Evolutionary conservation across 305 asterid genomes (phyloP), one percentile per base, ranked within the genome.

Genomic region (Fraxinus albicans): DNA sequence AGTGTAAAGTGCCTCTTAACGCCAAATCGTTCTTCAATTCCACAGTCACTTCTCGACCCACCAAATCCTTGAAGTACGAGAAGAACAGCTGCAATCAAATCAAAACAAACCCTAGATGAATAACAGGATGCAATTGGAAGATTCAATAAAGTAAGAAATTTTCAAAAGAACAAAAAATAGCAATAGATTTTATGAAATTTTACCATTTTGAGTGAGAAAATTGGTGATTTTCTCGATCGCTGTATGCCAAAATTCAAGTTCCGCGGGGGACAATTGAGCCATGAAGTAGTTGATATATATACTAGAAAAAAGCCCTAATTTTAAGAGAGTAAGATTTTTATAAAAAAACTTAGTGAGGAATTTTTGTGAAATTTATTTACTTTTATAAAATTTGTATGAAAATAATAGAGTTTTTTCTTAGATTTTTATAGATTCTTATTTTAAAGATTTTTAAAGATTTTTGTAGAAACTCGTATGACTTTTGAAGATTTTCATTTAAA

Each of bases 1-100:
- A 96, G 80, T 94, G 98, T 77, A 96, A 93, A 38, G 97, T 96
- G 34, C 99, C 98, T 77, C 95, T 88, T 73, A 94, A 93, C 0
- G 98, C 98, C 83, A 96, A 91, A 88, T 96, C 99, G 81, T 96
- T 96, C 97, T 96, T 94, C 84, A 96, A 85, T 88, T 96, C 98
- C 67, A 96, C 99, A 4, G 98, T 94, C 77, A 94, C 99, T 90
- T 96, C 99, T 82, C 96, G 86, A 25, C 99, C 99, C 73, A 96
- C 99, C 90, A 96, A 89, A 79, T 94, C 98, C 94, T 94, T 94
- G 95, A 94, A 96, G 79, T 96, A 96, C 81, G 99, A 96, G 92
- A 96, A 96, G 87, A 94, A 94, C 93, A 95, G 89, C 98, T 95
- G 92, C 91, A 87, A 82, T 63, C 29, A 70, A 38, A 60, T 80